Percentiles rank a stretch among this genome's conserved stretches.
These are phyloP conservation scores for Selaginella moellendorffii DNA, from an alignment of 75 land plant genomes.

Conservation along the genomic window DNA sequence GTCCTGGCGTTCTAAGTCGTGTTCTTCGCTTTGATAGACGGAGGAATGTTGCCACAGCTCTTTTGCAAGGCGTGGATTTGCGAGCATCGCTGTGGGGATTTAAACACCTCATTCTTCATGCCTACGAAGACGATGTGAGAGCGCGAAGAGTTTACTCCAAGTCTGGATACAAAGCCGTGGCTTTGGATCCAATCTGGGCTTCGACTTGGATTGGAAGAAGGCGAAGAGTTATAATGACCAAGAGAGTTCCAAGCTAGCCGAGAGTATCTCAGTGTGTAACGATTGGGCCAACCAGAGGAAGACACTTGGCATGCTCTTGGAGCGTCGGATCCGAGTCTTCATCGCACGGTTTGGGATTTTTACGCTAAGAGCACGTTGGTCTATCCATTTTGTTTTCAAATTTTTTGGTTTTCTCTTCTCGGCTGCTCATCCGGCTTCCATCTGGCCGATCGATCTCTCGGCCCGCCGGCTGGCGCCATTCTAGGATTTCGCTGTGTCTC, in stretches of 20 bases:
- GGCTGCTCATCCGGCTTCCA: too few species aligned
- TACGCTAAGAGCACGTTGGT: too few species aligned
- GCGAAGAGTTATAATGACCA: constrained; percentile 72
- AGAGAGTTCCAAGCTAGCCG: constrained; percentile 18
- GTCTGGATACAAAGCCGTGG: constrained; percentile 53
- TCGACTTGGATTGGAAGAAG: constrained; percentile 63
- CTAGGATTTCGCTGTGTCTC: too few species aligned
- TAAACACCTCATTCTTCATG: constrained; percentile 49
- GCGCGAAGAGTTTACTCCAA: constrained; percentile 54
- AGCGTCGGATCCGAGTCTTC: too few species aligned
- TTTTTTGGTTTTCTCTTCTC: too few species aligned
- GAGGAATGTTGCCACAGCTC: constrained; percentile 52
- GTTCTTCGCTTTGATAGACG: constrained; percentile 38
- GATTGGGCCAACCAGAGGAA: too few species aligned
- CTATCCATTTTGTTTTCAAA: too few species aligned
- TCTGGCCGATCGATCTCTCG: too few species aligned
- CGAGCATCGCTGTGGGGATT: constrained; percentile 58
- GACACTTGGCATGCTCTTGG: too few species aligned
- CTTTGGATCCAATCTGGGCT: constrained; percentile 60
- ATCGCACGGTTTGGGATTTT: too few species aligned
- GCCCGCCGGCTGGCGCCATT: too few species aligned
- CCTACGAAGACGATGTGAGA: constrained; percentile 72
- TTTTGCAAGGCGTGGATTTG: constrained; percentile 69
- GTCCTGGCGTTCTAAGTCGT: not conserved
- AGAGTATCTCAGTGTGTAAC: too few species aligned